These are phyloP conservation scores for Aspergillus avenaceus DNA, from an alignment of 495 filamentous ascomycete genomes.

Conservation along the genomic window DNA sequence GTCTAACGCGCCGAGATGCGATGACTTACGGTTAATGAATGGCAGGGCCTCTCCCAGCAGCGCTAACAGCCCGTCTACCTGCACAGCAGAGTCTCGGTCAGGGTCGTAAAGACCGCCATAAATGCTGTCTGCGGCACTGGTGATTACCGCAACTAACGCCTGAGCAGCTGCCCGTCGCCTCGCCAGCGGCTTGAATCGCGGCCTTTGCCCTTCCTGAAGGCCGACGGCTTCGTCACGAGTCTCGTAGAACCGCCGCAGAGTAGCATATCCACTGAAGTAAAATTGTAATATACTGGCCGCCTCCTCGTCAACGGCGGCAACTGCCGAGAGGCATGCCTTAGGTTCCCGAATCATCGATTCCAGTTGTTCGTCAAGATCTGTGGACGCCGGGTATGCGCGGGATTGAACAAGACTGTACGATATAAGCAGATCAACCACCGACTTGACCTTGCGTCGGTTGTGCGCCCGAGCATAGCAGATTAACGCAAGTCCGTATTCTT, in stretches of 20 bases:
- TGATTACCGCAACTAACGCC: conserved; percentile 72
- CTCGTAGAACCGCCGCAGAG: conserved; percentile 81
- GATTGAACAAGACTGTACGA: conserved; percentile 83
- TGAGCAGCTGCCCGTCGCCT: conserved; percentile 64
- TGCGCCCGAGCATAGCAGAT: conserved; percentile 84
- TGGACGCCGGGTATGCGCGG: conserved; percentile 63
- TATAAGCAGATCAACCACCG: conserved; percentile 79
- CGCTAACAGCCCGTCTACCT: conserved; percentile 78
- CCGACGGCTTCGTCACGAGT: conserved; percentile 64
- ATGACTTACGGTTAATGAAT: conserved; percentile 60
- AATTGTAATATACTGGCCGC: conserved; percentile 76
- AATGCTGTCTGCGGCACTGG: conserved; percentile 82
- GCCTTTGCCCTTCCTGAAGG: conserved; percentile 34
- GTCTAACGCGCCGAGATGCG: not conserved
- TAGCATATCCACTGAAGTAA: conserved; percentile 87
- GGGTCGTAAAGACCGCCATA: conserved; percentile 83
- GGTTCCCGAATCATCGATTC: conserved; percentile 61
- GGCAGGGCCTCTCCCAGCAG: conserved; percentile 78
- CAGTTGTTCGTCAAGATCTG: conserved; percentile 66
- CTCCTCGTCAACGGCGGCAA: conserved; percentile 64
- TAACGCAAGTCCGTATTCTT: conserved; percentile 75
- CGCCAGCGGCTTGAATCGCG: conserved; percentile 42
- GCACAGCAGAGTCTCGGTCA: conserved; percentile 69
- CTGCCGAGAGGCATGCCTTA: conserved; percentile 57
- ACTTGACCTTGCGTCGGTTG: conserved; percentile 66